Base-by-base conservation (phyloP, 306 rosid species). In the Astragalus membranaceus region DNA sequence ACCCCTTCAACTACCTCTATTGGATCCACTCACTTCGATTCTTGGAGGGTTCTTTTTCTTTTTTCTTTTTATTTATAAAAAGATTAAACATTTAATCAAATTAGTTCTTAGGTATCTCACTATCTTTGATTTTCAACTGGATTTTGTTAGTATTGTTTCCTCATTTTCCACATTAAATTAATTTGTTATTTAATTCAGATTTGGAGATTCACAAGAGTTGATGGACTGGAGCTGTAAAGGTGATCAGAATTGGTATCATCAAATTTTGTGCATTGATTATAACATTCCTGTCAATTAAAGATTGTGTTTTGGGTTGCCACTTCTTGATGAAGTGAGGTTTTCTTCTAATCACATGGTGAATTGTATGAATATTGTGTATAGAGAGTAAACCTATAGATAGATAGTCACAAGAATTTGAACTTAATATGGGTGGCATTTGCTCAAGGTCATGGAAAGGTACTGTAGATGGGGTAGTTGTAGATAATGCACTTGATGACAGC, bases 341-440 rank as follows among this genome's bases (percentile, higher is more conserved):
- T 64, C 15, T 57, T 70, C 29, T 63, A 75, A 70, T 63, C 64
- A 44, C 52, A 78, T 70, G 55, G 44, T 58, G 43, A 50, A 29
- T 80, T 85, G 78, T 64, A 84, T 84, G 81, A 81, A 80, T 75
- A 50, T 78, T 84, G 75, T 84, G 82, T 54, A 66, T 47, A 75
- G 42, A 67, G 72, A 63, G 78, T 76, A 59, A 82, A 67, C 37
- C 56, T 65, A 46, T n/a, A 20, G 1, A 20, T 71, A 80, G 75
- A 51, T 3, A 36, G 8, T 36, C 67, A 49, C 67, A 49, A 58
- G 72, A 51, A 50, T 58, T 64, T 57, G 54, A 68, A 55, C 29
- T 50, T 70, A 79, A 64, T 68, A 95, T 95, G 99, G 99, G 99
- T 66, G 88, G 93, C 67, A 81, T 89, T 85, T 95, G 99, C 84